phyloP scores from a whole-genome alignment of 2,329 filamentous ascomycete species.

The Juglanconis juglandina region DNA sequence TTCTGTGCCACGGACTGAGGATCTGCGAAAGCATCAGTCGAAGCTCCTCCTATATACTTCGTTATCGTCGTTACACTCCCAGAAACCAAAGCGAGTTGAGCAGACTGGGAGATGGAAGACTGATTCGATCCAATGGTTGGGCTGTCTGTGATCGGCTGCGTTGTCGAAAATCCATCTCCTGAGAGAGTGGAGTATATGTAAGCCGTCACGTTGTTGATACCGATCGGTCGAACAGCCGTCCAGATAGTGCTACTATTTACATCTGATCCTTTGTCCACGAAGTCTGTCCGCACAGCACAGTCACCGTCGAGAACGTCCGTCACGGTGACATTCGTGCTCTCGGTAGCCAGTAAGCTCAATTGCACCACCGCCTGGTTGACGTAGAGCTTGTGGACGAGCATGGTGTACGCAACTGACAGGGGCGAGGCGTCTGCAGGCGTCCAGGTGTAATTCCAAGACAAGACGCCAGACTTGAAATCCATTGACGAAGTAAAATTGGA shows the following conservation, averaged over 20 bases:
- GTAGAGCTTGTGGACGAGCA: slow-evolving; percentile 62
- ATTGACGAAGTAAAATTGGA: slow-evolving; percentile 58
- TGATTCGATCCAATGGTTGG: slow-evolving; percentile 52
- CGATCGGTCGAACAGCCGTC: slow-evolving; percentile 60
- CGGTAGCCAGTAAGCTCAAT: slow-evolving; percentile 53
- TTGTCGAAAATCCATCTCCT: slow-evolving; percentile 38
- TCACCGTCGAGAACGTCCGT: slow-evolving; percentile 67
- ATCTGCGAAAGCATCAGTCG: slow-evolving; percentile 62
- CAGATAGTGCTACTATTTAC: slow-evolving; percentile 49
- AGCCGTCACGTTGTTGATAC: slow-evolving; percentile 60
- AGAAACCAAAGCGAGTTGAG: slow-evolving; percentile 49
- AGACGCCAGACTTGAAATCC: slow-evolving; percentile 59
- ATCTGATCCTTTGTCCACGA: slow-evolving; percentile 54
- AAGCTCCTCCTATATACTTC: slow-evolving; percentile 68
- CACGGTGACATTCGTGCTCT: slow-evolving; percentile 53
- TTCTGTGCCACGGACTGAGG: slow-evolving; percentile 52
- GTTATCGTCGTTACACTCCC: slow-evolving; percentile 53
- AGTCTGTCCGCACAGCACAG: slow-evolving; percentile 62
- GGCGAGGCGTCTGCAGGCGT: slow-evolving; percentile 51
- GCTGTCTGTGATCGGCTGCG: slow-evolving; percentile 40
- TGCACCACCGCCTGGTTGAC: slow-evolving; percentile 53
- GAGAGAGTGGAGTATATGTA: slow-evolving; percentile 43
- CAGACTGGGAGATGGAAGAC: slow-evolving; percentile 63
- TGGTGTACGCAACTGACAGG: slow-evolving; percentile 56
- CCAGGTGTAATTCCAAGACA: slow-evolving; percentile 67